phyloP scores from a whole-genome alignment of 1,284 basidiomycete species.

The Sanghuangporus sanghuang region DNA sequence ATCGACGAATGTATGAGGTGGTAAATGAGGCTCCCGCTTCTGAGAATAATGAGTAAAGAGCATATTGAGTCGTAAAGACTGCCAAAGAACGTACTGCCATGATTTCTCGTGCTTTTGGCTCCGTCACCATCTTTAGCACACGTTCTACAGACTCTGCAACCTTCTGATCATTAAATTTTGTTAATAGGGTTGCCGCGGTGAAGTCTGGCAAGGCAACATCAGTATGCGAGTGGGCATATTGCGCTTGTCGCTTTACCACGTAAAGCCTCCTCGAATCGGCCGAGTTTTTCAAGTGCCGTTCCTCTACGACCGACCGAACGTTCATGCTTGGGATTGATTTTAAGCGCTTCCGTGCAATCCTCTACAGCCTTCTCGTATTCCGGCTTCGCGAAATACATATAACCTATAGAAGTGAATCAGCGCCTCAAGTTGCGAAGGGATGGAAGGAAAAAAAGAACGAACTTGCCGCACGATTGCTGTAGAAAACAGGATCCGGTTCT shows the following conservation, averaged over 20 bases:
- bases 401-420: conserved; percentile 47
- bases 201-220: conserved; percentile 57
- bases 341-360: conserved; percentile 89
- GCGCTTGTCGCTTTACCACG: conserved; percentile 48
- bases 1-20: conserved; percentile 53
- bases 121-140: conserved; percentile 82
- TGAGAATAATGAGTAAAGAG: not conserved
- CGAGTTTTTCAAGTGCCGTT: conserved; percentile 78
- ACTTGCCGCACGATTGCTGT: conserved; percentile 97
- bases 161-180: conserved; percentile 83
- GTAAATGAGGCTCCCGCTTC: conserved; percentile 33
- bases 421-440: not conserved
- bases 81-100: conserved; percentile 48
- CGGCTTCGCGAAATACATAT: conserved; percentile 86
- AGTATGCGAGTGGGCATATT: not conserved
- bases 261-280: conserved; percentile 70
- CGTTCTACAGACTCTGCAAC: conserved; percentile 86
- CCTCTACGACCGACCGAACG: conserved; percentile 96
- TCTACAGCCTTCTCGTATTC: conserved; percentile 81
- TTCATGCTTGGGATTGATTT: conserved; percentile 82
- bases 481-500: conserved; percentile 90
- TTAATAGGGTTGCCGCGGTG: conserved; percentile 92
- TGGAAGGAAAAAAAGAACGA: conserved; percentile 25
- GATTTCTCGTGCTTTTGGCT: conserved; percentile 68
- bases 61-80: not conserved